Conservation (phyloP, 2,329 filamentous ascomycete species). For the Trichoderma asperellum region DNA sequence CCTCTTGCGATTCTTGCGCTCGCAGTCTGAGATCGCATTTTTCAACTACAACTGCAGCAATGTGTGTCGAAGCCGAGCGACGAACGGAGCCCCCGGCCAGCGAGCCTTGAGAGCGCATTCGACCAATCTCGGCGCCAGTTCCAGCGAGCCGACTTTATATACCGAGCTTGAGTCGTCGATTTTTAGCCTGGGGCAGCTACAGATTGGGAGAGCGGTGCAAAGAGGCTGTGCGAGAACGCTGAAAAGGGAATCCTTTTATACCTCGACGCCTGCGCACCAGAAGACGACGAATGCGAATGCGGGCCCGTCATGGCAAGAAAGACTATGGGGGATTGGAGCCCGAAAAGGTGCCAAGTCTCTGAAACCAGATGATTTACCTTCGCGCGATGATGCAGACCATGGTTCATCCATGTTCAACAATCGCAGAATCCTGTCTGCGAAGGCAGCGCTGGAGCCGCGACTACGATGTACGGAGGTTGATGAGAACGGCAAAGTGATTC, state of each 20-base stretch:
- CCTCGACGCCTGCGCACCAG: slow-evolving; percentile 33
- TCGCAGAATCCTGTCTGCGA: slow-evolving; percentile 70
- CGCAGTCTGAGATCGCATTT: slow-evolving; percentile 66
- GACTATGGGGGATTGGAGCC: slow-evolving; percentile 50
- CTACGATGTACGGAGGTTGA: slow-evolving; percentile 95
- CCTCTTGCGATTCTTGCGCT: slow-evolving; percentile 73
- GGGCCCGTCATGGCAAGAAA: slow-evolving; percentile 52
- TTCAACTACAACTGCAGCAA: slow-evolving; percentile 47
- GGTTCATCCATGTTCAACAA: slow-evolving; percentile 65
- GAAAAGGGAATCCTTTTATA: slow-evolving; percentile 37
- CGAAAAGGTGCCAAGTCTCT: slow-evolving; percentile 48
- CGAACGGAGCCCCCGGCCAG: slow-evolving; percentile 1
- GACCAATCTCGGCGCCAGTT: background rate
- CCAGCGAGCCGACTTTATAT: background rate
- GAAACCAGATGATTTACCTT: slow-evolving; percentile 63
- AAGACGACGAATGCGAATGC: slow-evolving; percentile 34
- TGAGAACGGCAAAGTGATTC: slow-evolving; percentile 85
- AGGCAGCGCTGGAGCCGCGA: slow-evolving; percentile 81
- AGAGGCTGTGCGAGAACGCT: slow-evolving; percentile 23
- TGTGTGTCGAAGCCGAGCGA: slow-evolving; percentile 4
- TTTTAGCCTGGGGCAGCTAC: slow-evolving; percentile 35
- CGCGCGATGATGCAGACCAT: slow-evolving; percentile 60
- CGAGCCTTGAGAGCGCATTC: slow-evolving; percentile 28
- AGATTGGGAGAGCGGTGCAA: slow-evolving; percentile 29
- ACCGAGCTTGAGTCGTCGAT: slow-evolving; percentile 39